Evolutionary conservation across 257 asterid genomes (phyloP), one percentile per base, ranked within the genome.

Genomic region (Solanum chaucha): DNA sequence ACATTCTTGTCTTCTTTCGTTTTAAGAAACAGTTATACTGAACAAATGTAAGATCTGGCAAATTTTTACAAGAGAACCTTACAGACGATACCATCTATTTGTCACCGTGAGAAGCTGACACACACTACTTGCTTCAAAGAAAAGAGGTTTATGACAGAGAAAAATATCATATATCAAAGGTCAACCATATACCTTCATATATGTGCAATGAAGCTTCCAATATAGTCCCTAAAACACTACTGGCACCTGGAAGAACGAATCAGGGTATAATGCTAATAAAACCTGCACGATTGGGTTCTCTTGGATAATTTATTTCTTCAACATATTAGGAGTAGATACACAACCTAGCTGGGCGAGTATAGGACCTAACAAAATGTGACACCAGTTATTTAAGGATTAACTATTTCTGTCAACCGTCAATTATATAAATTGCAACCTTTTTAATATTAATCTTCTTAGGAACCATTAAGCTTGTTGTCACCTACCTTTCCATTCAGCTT

Each of bases 401-500:
- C 46, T 28, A 40, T 44, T 44, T 46, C 67, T 78, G 40, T n/a
- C 68, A 72, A 78, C 64, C 30, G 24, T 41, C 84, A 46, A 44
- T 80, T 35, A 80, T 68, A 51, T 26, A 68, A 7, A 85, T 41
- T 67, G 72, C 30, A 35, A 41, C 20, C 34, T 26, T 85, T 44
- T 15, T n/a, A 11, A 70, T 85, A 70, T 28, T 85, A 28, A 15
- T 32, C 24, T 64, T 86, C 64, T 59, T 84, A 40, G 32, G 65
- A 35, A 19, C 38, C 59, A 64, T 86, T 88, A 65, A 19, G 38
- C 38, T 28, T 77, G 68, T 70, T 40, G 75, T 68, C 80, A 88
- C 92, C 87, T 70, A 84, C 94, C 93, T 89, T 74, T 64, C 44
- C 11, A 1, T 51, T 81, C 85, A 81, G 41, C 40, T 81, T 9